These are phyloP conservation scores for Talaromyces pinophilus DNA, from an alignment of 2,329 filamentous ascomycete species.

Conservation along the genomic window DNA sequence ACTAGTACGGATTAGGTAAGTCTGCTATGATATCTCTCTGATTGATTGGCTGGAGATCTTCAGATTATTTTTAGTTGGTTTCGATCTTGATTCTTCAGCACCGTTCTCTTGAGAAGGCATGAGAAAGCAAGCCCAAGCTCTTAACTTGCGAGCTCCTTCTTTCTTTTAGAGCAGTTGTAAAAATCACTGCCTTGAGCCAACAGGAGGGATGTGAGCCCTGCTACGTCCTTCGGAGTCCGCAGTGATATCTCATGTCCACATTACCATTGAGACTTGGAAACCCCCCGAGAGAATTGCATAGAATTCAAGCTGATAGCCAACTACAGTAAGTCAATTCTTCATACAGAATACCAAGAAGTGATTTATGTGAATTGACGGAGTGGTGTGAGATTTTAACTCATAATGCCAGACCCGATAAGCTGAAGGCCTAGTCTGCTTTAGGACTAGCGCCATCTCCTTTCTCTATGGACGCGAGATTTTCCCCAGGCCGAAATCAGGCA, in stretches of 20 bases:
- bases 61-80: neutral
- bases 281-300: neutral
- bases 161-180: neutral
- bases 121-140: neutral
- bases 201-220: neutral
- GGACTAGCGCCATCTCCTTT: slow-evolving; percentile 10
- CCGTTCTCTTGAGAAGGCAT: neutral
- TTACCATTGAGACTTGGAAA: neutral
- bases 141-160: neutral
- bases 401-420: slow-evolving; percentile 1
- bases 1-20: neutral
- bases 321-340: neutral
- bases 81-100: neutral
- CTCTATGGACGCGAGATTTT: slow-evolving; percentile 13
- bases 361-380: neutral
- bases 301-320: too few relatives aligned
- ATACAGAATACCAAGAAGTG: neutral
- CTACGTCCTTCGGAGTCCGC: neutral
- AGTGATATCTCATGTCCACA: neutral
- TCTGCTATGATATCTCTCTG: neutral
- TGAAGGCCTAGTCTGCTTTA: neutral
- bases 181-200: neutral
- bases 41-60: neutral
- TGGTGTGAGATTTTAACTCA: slow-evolving; percentile 5
- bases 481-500: slow-evolving; percentile 3